Evolutionary conservation across 352 stramenopile species (phyloP).

Genomic region (Phytophthora litchii): DNA sequence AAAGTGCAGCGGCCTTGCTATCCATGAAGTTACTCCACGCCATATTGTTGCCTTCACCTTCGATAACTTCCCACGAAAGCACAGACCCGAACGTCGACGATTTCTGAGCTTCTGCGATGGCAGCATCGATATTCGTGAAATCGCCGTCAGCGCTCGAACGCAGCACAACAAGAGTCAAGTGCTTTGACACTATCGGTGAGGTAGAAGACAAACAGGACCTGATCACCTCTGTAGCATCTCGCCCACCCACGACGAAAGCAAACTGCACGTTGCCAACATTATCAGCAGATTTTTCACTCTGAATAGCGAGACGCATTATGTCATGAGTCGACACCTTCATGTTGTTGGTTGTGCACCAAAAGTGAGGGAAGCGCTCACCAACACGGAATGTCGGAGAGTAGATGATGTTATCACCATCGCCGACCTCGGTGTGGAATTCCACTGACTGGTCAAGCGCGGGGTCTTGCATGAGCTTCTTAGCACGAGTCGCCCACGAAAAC

Average conservation of each 20-base stretch:
- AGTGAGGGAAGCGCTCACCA: slow-evolving; percentile 71
- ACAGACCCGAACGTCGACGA: slow-evolving; percentile 37
- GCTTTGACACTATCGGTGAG: slow-evolving; percentile 25
- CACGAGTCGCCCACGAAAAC: slow-evolving; percentile 44
- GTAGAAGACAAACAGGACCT: slow-evolving; percentile 14
- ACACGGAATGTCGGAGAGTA: slow-evolving; percentile 56
- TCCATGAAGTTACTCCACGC: slow-evolving; percentile 51
- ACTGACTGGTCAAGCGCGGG: slow-evolving; percentile 54
- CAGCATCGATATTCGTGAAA: slow-evolving; percentile 11
- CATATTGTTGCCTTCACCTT: slow-evolving; percentile 30
- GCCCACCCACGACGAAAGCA: slow-evolving; percentile 51
- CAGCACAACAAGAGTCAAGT: slow-evolving; percentile 51
- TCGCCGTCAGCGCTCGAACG: slow-evolving; percentile 27
- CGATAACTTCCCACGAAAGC: slow-evolving; percentile 35
- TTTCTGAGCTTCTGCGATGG: slow-evolving; percentile 14
- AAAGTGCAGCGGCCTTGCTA: slow-evolving; percentile 47
- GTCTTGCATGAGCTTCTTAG: slow-evolving; percentile 71
- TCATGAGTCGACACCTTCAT: slow-evolving; percentile 57
- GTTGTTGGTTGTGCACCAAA: slow-evolving; percentile 47
- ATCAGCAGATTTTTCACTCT: slow-evolving; percentile 6
- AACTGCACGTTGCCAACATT: slow-evolving; percentile 50
- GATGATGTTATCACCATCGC: slow-evolving; percentile 27
- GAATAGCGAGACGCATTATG: slow-evolving; percentile 31
- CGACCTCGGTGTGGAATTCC: slow-evolving; percentile 39
- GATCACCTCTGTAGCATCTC: slow-evolving; percentile 30